A percentile compares a stretch with the other conserved stretches of the same genome.
These are phyloP conservation scores for Neonectria magnoliae DNA, from an alignment of 2,329 filamentous ascomycete species.

Conservation along the genomic window DNA sequence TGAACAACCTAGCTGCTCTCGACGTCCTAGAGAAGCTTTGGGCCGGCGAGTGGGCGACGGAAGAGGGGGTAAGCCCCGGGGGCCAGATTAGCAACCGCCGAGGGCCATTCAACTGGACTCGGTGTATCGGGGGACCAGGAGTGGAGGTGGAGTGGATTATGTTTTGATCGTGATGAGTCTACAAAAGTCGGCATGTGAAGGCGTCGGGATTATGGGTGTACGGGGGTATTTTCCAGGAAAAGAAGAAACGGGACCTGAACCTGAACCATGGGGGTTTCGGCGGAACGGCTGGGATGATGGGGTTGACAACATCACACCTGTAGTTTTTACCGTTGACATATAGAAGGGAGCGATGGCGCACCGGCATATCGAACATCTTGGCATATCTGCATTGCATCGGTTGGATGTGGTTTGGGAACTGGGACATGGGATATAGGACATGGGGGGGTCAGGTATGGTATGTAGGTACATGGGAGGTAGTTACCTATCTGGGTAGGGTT, in stretches of 20 bases:
- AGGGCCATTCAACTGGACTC: constrained; percentile 68
- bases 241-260: constrained; percentile 8
- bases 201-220: constrained; percentile 2
- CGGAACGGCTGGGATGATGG: background rate
- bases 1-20: constrained; percentile 89
- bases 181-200: constrained; percentile 31
- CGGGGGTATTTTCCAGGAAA: constrained; percentile 10
- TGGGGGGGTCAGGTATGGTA: background rate
- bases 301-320: constrained; percentile 1
- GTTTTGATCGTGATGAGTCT: constrained; percentile 56
- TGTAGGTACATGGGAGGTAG: background rate
- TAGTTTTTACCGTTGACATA: constrained; percentile 7
- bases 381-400: constrained; percentile 10
- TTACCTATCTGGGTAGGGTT: constrained; percentile 19
- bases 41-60: constrained; percentile 63
- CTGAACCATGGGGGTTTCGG: background rate
- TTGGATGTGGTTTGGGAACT: background rate
- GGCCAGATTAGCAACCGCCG: constrained; percentile 50
- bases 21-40: constrained; percentile 89
- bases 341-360: constrained; percentile 22
- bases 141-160: constrained; percentile 74
- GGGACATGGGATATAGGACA: background rate
- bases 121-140: constrained; percentile 65
- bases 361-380: constrained; percentile 7
- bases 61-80: constrained; percentile 47